phyloP scores from a whole-genome alignment of 2,329 filamentous ascomycete genomes.

The Chrysoporthe cubensis region DNA sequence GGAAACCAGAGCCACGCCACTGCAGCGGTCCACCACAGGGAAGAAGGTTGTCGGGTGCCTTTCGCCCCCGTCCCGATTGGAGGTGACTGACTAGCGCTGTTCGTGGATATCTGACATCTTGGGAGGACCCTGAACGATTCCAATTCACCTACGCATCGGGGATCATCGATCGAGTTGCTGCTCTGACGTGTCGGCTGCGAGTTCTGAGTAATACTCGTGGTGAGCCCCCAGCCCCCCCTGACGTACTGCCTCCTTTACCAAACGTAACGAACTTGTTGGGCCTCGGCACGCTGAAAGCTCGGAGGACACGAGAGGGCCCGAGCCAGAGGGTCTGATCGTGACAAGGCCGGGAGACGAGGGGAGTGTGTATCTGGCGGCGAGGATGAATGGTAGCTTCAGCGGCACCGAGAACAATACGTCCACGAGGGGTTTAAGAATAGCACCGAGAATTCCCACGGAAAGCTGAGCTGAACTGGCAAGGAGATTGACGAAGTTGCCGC shows the following conservation, averaged over 20 bases:
- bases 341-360: not conserved
- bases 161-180: not conserved
- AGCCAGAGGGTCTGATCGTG: not conserved
- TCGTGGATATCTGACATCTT: not conserved
- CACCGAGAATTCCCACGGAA: not conserved
- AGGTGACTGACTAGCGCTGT: not conserved
- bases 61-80: not conserved
- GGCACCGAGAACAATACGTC: not conserved
- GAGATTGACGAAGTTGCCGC: not conserved
- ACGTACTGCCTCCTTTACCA: not conserved
- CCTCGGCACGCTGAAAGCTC: not conserved
- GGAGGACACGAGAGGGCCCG: not conserved
- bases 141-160: not conserved
- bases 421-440: not conserved
- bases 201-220: not conserved
- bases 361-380: not conserved
- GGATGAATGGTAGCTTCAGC: not conserved
- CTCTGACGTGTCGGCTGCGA: not conserved
- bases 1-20: not conserved
- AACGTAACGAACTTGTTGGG: not conserved
- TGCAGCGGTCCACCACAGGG: not conserved
- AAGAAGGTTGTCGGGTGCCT: slow-evolving; percentile 1
- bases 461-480: not conserved
- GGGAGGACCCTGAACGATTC: not conserved
- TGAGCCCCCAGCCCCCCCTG: not conserved